phyloP scores from a whole-genome alignment of 2,329 filamentous ascomycete species.

The Colletotrichum endophyticum region DNA sequence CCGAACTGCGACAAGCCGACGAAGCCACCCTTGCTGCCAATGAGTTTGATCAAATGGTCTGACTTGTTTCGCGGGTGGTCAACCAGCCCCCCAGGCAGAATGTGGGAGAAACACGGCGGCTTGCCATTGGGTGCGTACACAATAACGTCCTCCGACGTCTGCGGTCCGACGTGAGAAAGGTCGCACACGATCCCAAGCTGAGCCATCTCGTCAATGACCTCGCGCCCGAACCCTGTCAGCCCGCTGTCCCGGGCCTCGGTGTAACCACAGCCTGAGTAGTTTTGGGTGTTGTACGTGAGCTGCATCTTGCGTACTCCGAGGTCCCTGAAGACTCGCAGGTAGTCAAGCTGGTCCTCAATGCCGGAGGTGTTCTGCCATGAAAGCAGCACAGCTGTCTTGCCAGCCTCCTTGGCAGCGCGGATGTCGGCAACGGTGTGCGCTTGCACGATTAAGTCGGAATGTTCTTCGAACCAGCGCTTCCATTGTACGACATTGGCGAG shows the following conservation, averaged over 20 bases:
- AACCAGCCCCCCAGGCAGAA: conserved; percentile 37
- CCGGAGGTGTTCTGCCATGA: conserved; percentile 46
- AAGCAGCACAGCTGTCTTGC: conserved; percentile 41
- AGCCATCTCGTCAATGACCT: conserved; percentile 38
- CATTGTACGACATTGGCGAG: conserved; percentile 44
- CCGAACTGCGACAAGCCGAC: conserved; percentile 43
- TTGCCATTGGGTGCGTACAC: conserved; percentile 37
- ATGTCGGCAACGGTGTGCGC: conserved; percentile 40
- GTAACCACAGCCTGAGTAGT: conserved; percentile 44
- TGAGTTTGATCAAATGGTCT: conserved; percentile 37
- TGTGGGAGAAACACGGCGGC: conserved; percentile 43
- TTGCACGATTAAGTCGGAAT: conserved; percentile 41
- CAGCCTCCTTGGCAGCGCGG: conserved; percentile 37
- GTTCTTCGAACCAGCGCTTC: conserved; percentile 47
- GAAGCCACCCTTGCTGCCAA: conserved; percentile 40
- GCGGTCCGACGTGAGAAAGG: conserved; percentile 37
- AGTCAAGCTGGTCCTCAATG: conserved; percentile 42
- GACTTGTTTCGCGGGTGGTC: conserved; percentile 43
- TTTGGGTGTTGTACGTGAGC: conserved; percentile 46
- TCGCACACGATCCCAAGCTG: conserved; percentile 39
- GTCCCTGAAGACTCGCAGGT: conserved; percentile 42
- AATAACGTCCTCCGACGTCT: conserved; percentile 38
- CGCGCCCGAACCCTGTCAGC: conserved; percentile 37
- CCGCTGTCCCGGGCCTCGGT: conserved; percentile 40
- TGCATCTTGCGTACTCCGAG: conserved; percentile 46